Evolutionary conservation across 169 alveolate genomes (phyloP), one percentile per base, ranked within the genome.

Genomic region (Eimeria acervulina): DNA sequence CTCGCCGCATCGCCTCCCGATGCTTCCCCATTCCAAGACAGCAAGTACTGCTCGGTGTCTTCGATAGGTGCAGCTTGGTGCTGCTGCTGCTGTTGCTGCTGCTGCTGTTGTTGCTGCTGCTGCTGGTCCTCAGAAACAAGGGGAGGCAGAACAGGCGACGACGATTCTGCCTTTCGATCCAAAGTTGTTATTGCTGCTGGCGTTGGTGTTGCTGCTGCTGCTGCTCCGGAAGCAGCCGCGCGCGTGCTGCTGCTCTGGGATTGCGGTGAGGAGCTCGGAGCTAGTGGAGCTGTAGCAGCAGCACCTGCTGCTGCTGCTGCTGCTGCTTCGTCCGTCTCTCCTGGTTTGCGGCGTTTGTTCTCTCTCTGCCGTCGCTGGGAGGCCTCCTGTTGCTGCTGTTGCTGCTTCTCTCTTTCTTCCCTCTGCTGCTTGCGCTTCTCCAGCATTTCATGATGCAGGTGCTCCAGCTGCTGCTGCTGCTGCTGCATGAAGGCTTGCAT

Each of bases 381-480:
- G 6, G 92, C 92, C 19, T 84, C 92, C 40, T 84, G 92, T 55
- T 84, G 92, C 68, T 80, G 90, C 92, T 84, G 92, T 78, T 0
- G 92, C 92, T 31, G 76, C 26, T 55, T 52, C 76, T 84, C 92
- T 55, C 92, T 84, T 33, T 84, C 92, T 55, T 51, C 92, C 7
- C 92, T 61, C 26, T 84, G 92, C 92, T 84, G 78, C 78, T 40
- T 52, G 33, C 92, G 76, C 38, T 26, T n/a, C 55, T 40, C 52
- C 59, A 84, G 76, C 92, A 84, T 84, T 0, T 84, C 92, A 2
- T 51, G 78, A 12, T 84, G 76, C 78, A 84, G 76, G 80, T 84
- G 78, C 72, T 84, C 80, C 92, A 84, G 92, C 92, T 33, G 70
- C 92, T 52, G 72, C 92, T 84, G 92, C 92, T 84, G 92, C 76